phyloP scores from a whole-genome alignment of 441 rosid genomes.

The Adansonia madagascariensis region DNA sequence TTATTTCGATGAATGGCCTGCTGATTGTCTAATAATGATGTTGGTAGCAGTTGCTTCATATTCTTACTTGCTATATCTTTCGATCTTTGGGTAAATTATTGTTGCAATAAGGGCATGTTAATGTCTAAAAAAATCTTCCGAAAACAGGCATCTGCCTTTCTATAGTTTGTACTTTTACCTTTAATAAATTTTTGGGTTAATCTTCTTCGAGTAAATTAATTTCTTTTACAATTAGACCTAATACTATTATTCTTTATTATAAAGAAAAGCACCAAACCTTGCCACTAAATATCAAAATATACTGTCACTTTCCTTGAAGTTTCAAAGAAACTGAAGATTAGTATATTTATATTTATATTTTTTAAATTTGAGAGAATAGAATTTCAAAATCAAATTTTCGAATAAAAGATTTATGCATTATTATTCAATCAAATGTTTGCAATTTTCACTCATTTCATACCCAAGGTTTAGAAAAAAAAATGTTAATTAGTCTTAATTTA shows the following conservation, averaged over 20 bases:
- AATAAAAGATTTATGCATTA: too few species aligned
- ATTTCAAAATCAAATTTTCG: too few species aligned
- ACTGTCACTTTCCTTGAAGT: too few species aligned
- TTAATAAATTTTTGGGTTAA: neutral
- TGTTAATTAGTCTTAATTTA: too few species aligned
- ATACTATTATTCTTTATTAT: neutral
- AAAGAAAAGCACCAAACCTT: too few species aligned
- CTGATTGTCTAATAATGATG: neutral
- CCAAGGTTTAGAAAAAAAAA: too few species aligned
- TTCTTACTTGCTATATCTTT: constrained; percentile 19
- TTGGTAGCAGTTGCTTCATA: constrained; percentile 16
- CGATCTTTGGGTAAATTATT: constrained; percentile 6
- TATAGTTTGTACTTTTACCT: neutral
- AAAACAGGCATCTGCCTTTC: neutral
- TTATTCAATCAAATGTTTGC: too few species aligned
- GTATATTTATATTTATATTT: too few species aligned
- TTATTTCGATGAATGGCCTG: neutral
- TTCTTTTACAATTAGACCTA: neutral
- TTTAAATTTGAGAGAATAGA: too few species aligned
- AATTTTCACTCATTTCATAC: too few species aligned
- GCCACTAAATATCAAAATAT: too few species aligned
- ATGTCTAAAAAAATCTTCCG: neutral
- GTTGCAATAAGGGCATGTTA: neutral
- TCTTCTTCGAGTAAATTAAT: neutral
- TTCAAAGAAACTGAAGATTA: too few species aligned